phyloP scores from a whole-genome alignment of 2,329 filamentous ascomycete genomes.

The Diaporthe citriasiana region DNA sequence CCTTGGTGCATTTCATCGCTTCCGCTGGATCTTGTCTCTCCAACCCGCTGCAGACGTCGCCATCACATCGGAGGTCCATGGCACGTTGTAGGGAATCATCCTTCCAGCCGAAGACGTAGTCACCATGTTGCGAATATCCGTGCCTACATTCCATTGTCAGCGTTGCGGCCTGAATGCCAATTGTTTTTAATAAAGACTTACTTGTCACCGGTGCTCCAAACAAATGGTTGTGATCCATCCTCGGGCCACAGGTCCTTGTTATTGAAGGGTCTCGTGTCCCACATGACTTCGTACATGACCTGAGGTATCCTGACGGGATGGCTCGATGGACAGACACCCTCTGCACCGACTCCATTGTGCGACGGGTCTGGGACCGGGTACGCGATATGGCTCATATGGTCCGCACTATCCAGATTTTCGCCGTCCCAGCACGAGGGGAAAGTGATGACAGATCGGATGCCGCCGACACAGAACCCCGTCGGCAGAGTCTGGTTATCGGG shows the following conservation, averaged over 20 bases:
- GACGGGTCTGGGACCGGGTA: slow-evolving; percentile 55
- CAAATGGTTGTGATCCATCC: slow-evolving; percentile 51
- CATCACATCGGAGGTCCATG: slow-evolving; percentile 39
- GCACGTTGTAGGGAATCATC: slow-evolving; percentile 50
- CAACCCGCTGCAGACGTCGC: slow-evolving; percentile 8
- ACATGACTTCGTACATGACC: slow-evolving; percentile 48
- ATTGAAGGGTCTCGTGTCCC: slow-evolving; percentile 46
- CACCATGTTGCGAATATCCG: slow-evolving; percentile 55
- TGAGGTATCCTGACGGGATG: slow-evolving; percentile 49
- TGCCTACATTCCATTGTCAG: slow-evolving; percentile 39
- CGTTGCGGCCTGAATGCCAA: neutral
- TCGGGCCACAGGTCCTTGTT: slow-evolving; percentile 45
- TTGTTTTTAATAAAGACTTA: slow-evolving; percentile 43
- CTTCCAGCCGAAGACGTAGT: slow-evolving; percentile 57
- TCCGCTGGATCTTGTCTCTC: neutral
- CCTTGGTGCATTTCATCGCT: slow-evolving; percentile 25
- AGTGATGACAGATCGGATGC: slow-evolving; percentile 47
- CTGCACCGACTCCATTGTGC: slow-evolving; percentile 59
- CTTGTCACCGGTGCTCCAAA: slow-evolving; percentile 49
- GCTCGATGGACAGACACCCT: slow-evolving; percentile 45
- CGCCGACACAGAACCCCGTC: slow-evolving; percentile 51
- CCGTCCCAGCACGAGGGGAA: slow-evolving; percentile 66
- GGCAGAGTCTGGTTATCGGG: slow-evolving; percentile 56
- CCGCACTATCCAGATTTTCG: slow-evolving; percentile 60
- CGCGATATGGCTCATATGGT: slow-evolving; percentile 59